Evolutionary conservation across 495 filamentous ascomycete genomes (phyloP), one percentile per base, ranked within the genome.

Genomic region (Aspergillus bridgeri): DNA sequence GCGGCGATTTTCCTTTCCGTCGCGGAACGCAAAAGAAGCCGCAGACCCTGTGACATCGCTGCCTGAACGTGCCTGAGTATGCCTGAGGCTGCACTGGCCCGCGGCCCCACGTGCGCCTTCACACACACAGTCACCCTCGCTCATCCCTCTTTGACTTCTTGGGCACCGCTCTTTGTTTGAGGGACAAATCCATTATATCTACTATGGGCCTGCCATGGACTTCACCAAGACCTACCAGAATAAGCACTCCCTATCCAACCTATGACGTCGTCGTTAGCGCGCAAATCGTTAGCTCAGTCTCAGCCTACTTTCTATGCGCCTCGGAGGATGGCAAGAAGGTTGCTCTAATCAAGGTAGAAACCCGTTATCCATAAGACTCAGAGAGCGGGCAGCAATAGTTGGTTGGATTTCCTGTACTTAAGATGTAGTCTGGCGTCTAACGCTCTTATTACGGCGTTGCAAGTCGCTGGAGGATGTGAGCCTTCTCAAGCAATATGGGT

Each of bases 271-370:
- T 79, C 46, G 57, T 81, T 23, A 77, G 79, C 38, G 79, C 69
- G 5, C 78, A 78, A 22, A 78, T 81, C 29, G 69, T 78, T 20
- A 78, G 79, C 24, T 63, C 78, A 13, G 66, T 66, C 0, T 60
- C 75, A 25, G 70, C 76, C 9, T 70, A 68, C 48, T 66, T 67
- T 46, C 53, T 74, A 9, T 71, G 68, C 27, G 27, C 56, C 3
- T 62, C 60, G 4, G 11, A 48, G 13, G 48, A 59, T 42, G 55
- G 54, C n/a, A 57, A 65, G 48, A 64, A 60, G 42, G 60, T 72
- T 15, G 52, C 63, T 8, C 33, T 72, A 20, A 58, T 74, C 15
- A 69, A n/a, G n/a, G n/a, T n/a, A n/a, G n/a, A n/a, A n/a, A n/a
- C n/a, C n/a, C n/a, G n/a, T 64, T 48, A 75, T 73, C 13, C 73